These are phyloP conservation scores for Physaria fendleri DNA, from an alignment of 345 rosid genomes.

Conservation along the genomic window DNA sequence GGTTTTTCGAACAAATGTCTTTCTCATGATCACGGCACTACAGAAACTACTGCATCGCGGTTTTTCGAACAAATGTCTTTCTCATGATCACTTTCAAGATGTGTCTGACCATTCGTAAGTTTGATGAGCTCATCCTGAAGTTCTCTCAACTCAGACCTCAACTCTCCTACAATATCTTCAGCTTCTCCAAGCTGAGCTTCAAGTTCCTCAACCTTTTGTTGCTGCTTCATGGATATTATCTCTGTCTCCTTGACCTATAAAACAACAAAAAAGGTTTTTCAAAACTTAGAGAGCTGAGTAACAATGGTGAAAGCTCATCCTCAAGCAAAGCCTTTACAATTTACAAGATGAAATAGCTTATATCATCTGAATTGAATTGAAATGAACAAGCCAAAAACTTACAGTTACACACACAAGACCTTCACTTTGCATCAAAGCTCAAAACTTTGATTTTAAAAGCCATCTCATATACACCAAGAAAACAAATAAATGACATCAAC, in stretches of 20 bases:
- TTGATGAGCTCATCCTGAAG: conserved; percentile 58
- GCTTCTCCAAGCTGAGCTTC: conserved; percentile 92
- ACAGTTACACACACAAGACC: too few species aligned
- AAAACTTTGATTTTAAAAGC: too few species aligned
- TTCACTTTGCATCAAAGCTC: too few species aligned
- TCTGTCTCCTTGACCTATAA: conserved; percentile 69
- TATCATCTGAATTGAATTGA: too few species aligned
- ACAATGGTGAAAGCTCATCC: not conserved
- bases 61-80: not conserved
- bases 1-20: not conserved
- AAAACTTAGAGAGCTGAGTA: too few species aligned
- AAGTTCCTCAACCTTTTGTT: conserved; percentile 66
- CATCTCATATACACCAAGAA: too few species aligned
- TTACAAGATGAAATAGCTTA: too few species aligned
- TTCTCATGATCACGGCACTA: conserved; percentile 6
- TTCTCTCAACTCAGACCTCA: too few species aligned
- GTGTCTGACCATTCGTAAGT: conserved; percentile 20
- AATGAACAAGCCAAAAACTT: too few species aligned
- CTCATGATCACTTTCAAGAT: conserved; percentile 3
- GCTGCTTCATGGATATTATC: conserved; percentile 42
- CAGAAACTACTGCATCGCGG: conserved; percentile 19
- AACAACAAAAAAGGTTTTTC: too few species aligned
- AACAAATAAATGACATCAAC: too few species aligned
- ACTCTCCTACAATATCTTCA: conserved; percentile 76
- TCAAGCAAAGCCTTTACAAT: too few species aligned